Evolutionary conservation across 2,329 filamentous ascomycete genomes (phyloP), one percentile per base, ranked within the genome.

Genomic region (Colletotrichum sp.): DNA sequence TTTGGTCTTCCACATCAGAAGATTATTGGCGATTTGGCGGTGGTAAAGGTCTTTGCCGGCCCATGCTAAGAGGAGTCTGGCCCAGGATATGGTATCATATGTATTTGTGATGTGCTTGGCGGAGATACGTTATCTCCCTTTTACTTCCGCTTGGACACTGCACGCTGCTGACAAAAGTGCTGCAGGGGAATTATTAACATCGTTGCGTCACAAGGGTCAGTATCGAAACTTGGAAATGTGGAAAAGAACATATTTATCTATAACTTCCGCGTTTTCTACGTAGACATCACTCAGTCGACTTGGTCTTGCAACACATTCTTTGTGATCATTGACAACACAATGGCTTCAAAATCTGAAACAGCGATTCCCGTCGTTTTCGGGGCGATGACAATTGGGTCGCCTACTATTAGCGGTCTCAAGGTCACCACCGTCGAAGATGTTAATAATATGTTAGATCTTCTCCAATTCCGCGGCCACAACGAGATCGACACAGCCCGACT

Each of bases 401-500:
- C 44, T 13, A 48, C n/a, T 22, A 48, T 48, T 13, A 22, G 44
- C n/a, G 44, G 44, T 18, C 44, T 48, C 6, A 48, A 48, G 44
- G 44, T 48, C n/a, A 48, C n/a, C n/a, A n/a, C 18, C 9, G 44
- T 22, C 44, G 44, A 22, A 7, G n/a, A 48, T 22, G 44, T 48
- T 13, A 13, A 48, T 4, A 48, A 48, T 6, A 48, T 48, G n/a
- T 4, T 48, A 6, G n/a, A 48, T 13, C 44, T 48, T 1, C 8
- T 48, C 44, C 44, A 48, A 22, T 48, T 4, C 10, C n/a, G n/a
- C 44, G n/a, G 44, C n/a, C 44, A 48, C n/a, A 48, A 91, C 80
- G 93, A 95, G 80, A 83, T 95, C 68, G 93, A 95, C 81, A 95
- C 93, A 1, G 93, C 93, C 1, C 89, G 93, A 16, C 82, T 89